phyloP scores from a whole-genome alignment of 2,329 filamentous ascomycete genomes.

The Calycina herbarum region DNA sequence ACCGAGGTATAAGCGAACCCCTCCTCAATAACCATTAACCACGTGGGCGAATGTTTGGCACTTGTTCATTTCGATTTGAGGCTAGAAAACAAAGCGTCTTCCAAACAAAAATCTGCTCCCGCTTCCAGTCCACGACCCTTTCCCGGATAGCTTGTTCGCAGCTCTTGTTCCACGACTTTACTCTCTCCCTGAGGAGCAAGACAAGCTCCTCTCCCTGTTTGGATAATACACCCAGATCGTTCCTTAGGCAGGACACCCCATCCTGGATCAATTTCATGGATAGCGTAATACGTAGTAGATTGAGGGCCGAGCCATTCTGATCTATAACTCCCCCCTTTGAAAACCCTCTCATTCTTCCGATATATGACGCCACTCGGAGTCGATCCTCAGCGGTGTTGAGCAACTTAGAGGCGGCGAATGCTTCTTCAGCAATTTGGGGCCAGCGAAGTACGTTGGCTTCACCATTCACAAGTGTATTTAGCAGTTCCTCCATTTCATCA shows the following conservation, averaged over 20 bases:
- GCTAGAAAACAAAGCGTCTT: neutral
- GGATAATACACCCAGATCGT: neutral
- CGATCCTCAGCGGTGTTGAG: constrained; percentile 17
- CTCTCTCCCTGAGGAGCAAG: constrained; percentile 4
- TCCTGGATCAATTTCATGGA: neutral
- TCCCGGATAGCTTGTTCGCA: constrained; percentile 18
- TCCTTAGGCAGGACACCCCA: neutral
- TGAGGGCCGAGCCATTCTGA: neutral
- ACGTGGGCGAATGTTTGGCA: neutral
- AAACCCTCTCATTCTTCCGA: constrained; percentile 16
- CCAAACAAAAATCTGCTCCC: neutral
- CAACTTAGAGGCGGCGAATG: constrained; percentile 6
- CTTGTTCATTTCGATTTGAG: neutral
- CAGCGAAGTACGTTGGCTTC: constrained; percentile 16
- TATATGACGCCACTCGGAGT: constrained; percentile 15
- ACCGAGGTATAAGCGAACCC: constrained; percentile 4
- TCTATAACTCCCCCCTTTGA: constrained; percentile 7
- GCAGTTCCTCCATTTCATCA: constrained; percentile 8
- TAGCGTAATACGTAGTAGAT: neutral
- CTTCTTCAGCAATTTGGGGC: constrained; percentile 15
- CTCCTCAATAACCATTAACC: neutral
- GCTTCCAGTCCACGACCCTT: constrained; percentile 18
- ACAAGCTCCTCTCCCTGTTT: constrained; percentile 3
- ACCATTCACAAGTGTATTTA: constrained; percentile 10
- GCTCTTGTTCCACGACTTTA: constrained; percentile 18